Conservation (phyloP, 352 stramenopile species). For the Pelagophyceae sp. region DNA sequence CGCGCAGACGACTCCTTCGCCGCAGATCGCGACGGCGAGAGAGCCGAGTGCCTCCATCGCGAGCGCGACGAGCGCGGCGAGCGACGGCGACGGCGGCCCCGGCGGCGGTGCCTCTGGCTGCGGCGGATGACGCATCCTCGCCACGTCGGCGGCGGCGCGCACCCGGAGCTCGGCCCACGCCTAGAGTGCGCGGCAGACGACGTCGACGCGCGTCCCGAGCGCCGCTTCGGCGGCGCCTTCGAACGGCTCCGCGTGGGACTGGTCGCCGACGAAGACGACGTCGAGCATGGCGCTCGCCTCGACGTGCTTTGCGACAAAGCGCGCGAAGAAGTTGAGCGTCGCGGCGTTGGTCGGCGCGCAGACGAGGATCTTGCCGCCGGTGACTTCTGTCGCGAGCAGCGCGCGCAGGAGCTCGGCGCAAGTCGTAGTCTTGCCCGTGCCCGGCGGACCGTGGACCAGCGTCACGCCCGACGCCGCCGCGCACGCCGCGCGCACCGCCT, state of each 20-base stretch:
- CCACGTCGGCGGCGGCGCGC: too few species aligned
- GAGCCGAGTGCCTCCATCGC: neutral
- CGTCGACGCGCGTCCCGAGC: neutral
- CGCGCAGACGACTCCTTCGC: neutral
- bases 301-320: constrained; percentile 38
- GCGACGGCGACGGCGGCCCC: too few species aligned
- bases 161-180: neutral
- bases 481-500: neutral
- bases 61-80: too few species aligned
- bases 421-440: constrained; percentile 78
- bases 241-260: neutral
- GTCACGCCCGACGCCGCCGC: constrained; percentile 31
- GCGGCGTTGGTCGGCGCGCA: constrained; percentile 76
- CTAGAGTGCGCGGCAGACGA: neutral
- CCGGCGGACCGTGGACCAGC: constrained; percentile 69
- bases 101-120: too few species aligned
- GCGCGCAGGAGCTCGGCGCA: constrained; percentile 65
- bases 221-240: neutral
- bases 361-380: constrained; percentile 55
- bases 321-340: constrained; percentile 72
- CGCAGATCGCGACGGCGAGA: neutral
- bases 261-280: neutral
- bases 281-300: neutral
- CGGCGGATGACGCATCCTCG: too few species aligned
- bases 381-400: constrained; percentile 28